Conservation (phyloP, 306 rosid genomes). For the Canavalia gladiata region DNA sequence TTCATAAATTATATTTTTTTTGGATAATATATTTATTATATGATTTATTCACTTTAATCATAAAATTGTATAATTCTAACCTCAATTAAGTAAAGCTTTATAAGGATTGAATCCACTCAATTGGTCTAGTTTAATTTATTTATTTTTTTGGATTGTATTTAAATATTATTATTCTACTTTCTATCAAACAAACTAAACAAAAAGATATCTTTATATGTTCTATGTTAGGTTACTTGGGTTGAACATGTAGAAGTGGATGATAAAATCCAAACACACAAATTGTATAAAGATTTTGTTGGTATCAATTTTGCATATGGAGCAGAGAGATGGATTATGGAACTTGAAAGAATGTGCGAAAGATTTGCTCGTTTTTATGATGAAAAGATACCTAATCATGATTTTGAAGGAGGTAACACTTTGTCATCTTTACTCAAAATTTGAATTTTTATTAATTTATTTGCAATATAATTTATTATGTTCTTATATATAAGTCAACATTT, state of each 20-base stretch:
- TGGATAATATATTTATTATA: not conserved
- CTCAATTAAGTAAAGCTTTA: not conserved
- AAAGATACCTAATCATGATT: conserved; percentile 39
- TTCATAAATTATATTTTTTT: not conserved
- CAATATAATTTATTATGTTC: not conserved
- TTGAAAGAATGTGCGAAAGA: conserved; percentile 75
- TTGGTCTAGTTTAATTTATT: not conserved
- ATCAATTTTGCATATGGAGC: conserved; percentile 69
- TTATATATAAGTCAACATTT: not conserved
- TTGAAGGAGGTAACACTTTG: conserved; percentile 55
- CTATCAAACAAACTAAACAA: not conserved
- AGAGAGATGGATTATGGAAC: conserved; percentile 69
- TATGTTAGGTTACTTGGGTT: conserved; percentile 75
- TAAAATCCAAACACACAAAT: conserved; percentile 57
- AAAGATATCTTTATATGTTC: not conserved
- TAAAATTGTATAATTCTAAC: not conserved
- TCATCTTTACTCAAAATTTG: not conserved
- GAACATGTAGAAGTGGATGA: conserved; percentile 85
- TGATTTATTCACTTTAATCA: not conserved
- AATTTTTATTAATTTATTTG: not conserved
- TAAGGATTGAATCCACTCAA: not conserved
- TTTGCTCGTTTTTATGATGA: conserved; percentile 23
- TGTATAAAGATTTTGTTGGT: conserved; percentile 60
- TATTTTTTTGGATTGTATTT: not conserved
- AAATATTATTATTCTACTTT: not conserved